Percentiles rank a stretch among this genome's conserved stretches.
Evolutionary conservation across 768 basidiomycete genomes (phyloP).

Genomic region (Podaxis mareebaensis): DNA sequence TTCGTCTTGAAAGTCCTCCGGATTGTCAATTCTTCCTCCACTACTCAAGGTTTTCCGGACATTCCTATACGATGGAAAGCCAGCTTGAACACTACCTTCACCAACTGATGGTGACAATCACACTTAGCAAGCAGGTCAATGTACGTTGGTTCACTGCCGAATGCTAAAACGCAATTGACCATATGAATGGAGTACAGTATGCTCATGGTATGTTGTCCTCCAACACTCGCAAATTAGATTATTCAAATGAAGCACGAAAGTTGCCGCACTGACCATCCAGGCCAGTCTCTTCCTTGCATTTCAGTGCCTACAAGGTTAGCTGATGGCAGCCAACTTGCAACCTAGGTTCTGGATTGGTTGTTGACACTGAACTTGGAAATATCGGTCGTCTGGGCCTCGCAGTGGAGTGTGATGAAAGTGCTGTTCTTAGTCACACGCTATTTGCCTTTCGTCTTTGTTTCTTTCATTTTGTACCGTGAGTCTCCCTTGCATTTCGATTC

Average conservation of each 20-base stretch:
- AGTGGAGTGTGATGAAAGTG: constrained; percentile 7
- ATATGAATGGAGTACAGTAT: background rate
- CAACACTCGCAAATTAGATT: background rate
- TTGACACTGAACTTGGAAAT: background rate
- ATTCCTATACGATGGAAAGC: too few relatives aligned
- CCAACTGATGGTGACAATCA: background rate
- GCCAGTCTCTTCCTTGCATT: background rate
- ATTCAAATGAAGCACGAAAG: background rate
- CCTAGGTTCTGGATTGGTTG: background rate
- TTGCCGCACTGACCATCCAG: background rate
- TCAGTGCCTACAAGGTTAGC: background rate
- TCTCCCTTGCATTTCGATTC: background rate
- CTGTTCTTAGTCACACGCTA: constrained; percentile 6
- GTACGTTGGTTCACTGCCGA: background rate
- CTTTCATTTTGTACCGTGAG: background rate
- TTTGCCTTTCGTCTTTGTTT: constrained; percentile 1
- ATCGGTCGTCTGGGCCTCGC: background rate
- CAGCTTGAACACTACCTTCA: too few relatives aligned
- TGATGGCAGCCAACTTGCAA: background rate
- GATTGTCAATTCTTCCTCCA: too few relatives aligned
- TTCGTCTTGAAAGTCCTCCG: too few relatives aligned
- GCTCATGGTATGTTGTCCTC: background rate
- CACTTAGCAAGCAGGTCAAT: background rate
- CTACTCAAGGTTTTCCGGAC: too few relatives aligned
- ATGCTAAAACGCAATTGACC: background rate